Conservation (phyloP, 2,329 filamentous ascomycete genomes). For the Diaporthe caulivora region DNA sequence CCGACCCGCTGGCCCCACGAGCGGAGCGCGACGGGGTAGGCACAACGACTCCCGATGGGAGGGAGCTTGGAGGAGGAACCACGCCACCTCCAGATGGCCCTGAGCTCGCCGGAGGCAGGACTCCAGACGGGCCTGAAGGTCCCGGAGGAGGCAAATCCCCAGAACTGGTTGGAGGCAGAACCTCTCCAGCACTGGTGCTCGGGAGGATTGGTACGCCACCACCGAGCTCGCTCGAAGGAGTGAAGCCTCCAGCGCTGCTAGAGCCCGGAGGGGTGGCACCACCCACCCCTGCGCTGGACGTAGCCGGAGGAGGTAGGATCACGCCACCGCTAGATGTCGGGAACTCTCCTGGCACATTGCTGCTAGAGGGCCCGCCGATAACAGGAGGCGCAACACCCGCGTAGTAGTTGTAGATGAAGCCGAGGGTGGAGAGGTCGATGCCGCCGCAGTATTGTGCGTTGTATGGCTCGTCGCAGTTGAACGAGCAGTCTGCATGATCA, state of each 20-base stretch:
- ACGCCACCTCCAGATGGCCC: neutral
- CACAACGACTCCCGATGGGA: neutral
- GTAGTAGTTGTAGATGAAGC: constrained; percentile 39
- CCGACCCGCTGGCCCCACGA: neutral
- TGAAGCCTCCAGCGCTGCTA: neutral
- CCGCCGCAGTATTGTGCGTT: constrained; percentile 35
- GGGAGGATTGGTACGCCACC: neutral
- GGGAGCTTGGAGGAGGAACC: neutral
- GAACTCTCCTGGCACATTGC: neutral
- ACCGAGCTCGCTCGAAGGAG: neutral
- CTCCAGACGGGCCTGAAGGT: neutral
- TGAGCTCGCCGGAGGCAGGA: neutral
- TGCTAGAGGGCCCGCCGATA: neutral
- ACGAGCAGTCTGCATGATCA: constrained; percentile 31
- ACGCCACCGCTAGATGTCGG: neutral
- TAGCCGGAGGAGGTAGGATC: neutral
- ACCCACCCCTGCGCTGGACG: neutral
- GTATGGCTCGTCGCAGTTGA: constrained; percentile 36
- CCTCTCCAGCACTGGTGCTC: neutral
- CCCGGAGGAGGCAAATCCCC: neutral
- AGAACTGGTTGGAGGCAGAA: neutral
- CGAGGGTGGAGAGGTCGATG: constrained; percentile 24
- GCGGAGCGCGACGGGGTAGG: neutral
- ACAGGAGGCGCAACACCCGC: neutral
- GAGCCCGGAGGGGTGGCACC: neutral